These are phyloP conservation scores for Sclerotinia subarctica DNA, from an alignment of 2,329 filamentous ascomycete genomes.

Conservation along the genomic window DNA sequence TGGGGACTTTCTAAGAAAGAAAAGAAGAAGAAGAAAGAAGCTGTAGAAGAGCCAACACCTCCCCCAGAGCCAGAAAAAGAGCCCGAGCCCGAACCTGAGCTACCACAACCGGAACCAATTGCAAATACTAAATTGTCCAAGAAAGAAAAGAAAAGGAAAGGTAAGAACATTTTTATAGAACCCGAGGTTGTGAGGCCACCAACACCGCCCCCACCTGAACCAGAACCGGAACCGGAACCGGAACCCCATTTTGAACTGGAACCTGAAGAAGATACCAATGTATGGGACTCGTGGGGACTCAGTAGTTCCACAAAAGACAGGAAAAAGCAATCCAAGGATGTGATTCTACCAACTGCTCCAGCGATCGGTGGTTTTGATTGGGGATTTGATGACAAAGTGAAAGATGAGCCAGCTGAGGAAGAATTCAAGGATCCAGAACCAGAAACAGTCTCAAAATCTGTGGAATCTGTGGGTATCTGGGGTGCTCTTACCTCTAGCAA, in stretches of 20 bases:
- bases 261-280: conserved; percentile 26
- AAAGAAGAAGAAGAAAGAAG: conserved; percentile 39
- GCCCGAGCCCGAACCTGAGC: conserved; percentile 29
- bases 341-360: conserved; percentile 5
- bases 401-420: conserved; percentile 42
- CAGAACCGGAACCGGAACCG: conserved; percentile 38
- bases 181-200: conserved; percentile 35
- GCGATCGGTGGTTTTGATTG: conserved; percentile 13
- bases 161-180: conserved; percentile 37
- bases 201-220: conserved; percentile 26
- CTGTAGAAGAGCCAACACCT: conserved; percentile 10
- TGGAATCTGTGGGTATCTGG: conserved; percentile 25
- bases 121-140: conserved; percentile 46
- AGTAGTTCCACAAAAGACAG: conserved; percentile 43
- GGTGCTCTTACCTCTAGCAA: conserved; percentile 21
- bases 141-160: conserved; percentile 46
- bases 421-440: conserved; percentile 23
- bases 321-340: conserved; percentile 23
- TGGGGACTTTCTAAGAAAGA: conserved; percentile 41
- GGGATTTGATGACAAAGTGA: conserved; percentile 2
- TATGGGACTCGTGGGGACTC: conserved; percentile 38
- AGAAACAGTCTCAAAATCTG: conserved; percentile 22
- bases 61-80: conserved; percentile 24
- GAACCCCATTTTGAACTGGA: conserved; percentile 24
- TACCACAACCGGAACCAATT: not conserved